A percentile compares a stretch with the other conserved stretches of the same genome.
Evolutionary conservation across 306 rosid genomes (phyloP).

Genomic region (Castanopsis chinensis): DNA sequence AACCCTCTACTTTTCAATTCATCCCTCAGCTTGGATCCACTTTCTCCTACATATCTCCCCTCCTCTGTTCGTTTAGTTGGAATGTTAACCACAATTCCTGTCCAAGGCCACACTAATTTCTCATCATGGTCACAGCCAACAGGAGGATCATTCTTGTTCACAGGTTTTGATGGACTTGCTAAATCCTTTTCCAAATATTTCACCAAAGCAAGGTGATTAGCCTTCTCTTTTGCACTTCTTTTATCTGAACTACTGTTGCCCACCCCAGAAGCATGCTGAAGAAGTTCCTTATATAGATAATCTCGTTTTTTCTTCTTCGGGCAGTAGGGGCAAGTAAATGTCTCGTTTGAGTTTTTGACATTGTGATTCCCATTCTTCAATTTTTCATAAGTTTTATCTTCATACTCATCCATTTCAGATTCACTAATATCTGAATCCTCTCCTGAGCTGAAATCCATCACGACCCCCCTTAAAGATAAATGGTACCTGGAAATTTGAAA

Average conservation of each 20-base stretch:
- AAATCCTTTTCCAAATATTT: conserved; percentile 68
- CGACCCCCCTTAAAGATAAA: conserved; percentile 39
- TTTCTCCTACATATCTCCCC: conserved; percentile 70
- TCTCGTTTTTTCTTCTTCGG: conserved; percentile 53
- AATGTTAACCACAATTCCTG: conserved; percentile 80
- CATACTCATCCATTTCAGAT: conserved; percentile 55
- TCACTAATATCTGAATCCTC: conserved; percentile 56
- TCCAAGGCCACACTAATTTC: conserved; percentile 93
- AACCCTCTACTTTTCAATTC: conserved; percentile 72
- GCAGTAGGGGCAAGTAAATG: conserved; percentile 80
- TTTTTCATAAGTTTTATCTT: conserved; percentile 52
- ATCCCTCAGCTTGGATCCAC: conserved; percentile 92
- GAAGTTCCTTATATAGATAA: conserved; percentile 58
- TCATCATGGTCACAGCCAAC: conserved; percentile 51
- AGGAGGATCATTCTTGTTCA: conserved; percentile 39
- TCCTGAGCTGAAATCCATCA: conserved; percentile 38
- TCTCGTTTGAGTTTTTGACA: conserved; percentile 53
- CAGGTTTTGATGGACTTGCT: conserved; percentile 47
- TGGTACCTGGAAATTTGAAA: conserved; percentile 34
- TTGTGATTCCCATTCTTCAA: conserved; percentile 55
- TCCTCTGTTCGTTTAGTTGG: conserved; percentile 61
- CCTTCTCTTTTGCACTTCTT: conserved; percentile 72
- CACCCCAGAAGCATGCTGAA: conserved; percentile 92
- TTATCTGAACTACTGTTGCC: conserved; percentile 78
- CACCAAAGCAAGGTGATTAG: conserved; percentile 73